Conservation (phyloP, 306 rosid species). For the Delonix regia region DNA sequence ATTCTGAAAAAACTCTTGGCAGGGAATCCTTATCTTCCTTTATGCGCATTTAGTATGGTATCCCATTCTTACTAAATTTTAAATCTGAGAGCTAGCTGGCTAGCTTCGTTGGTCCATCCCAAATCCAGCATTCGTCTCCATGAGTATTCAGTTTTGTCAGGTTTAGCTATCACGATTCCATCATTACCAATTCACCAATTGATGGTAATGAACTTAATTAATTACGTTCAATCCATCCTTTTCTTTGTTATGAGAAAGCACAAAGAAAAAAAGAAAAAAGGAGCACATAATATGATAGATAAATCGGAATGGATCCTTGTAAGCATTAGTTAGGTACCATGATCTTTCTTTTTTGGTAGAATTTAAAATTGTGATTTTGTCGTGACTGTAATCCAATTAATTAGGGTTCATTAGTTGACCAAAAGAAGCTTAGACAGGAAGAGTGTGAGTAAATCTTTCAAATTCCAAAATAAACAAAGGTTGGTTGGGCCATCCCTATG, state of each 20-base stretch:
- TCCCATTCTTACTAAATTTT: neutral
- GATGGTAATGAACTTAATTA: neutral
- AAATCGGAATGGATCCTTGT: neutral
- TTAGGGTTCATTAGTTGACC: neutral
- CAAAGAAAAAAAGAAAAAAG: neutral
- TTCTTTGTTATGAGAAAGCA: neutral
- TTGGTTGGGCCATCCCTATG: conserved; percentile 4
- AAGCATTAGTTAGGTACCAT: neutral
- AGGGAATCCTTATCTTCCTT: neutral
- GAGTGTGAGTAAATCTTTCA: neutral
- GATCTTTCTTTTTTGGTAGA: neutral
- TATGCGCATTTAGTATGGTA: neutral
- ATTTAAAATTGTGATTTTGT: neutral
- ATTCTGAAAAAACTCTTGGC: neutral
- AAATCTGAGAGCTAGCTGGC: neutral
- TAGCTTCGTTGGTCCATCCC: neutral
- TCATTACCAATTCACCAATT: neutral
- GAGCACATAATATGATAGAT: neutral
- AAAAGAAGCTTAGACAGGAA: neutral
- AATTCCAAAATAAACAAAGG: neutral
- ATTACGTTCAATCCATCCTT: neutral
- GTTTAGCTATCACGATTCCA: neutral
- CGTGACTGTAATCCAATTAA: neutral
- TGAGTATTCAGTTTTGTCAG: neutral
- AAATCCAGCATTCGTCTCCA: neutral